Base-by-base conservation (phyloP, 371 early-diverging fungal species). In the Mortierella sp. region DNA sequence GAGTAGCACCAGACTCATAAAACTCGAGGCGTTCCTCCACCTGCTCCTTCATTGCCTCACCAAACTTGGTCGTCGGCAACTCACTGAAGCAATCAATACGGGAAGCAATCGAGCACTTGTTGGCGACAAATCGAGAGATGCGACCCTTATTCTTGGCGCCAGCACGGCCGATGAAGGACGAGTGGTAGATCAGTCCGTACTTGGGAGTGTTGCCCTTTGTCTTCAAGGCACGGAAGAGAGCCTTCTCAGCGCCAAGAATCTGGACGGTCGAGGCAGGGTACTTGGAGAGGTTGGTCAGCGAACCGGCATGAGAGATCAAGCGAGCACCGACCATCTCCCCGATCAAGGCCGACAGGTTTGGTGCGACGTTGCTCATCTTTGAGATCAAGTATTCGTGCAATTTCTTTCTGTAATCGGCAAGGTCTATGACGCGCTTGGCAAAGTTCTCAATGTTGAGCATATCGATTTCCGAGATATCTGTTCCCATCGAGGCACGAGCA, bases 211-310 rank as follows among this genome's bases (percentile, higher is more conserved):
- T 96, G 41, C 96, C 96, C 73, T 92, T 92, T 37, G 95, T 97
- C 89, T 99, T 99, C 68, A 99, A 86, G 24, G 99, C 97, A 67
- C 97, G 86, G 92, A 97, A 98, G 43, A 98, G 92, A 26, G 99
- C 98, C 90, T 99, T 99, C 82, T 99, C 99, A 56, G 99, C 99
- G 73, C 99, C 99, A 24, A 99, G 86, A 71, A 99, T 95, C 87
- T 99, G 99, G 32, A 99, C 91, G 30, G 99, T 99, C 19, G 95
- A 95, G 46, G 99, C 97, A 32, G 99, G 99, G 79, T 92, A 94
- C 86, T 99, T 99, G 65, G 95, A 89, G 49, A 99, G 86, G 86
- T 99, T 99, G 56, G 96, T 94, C 70, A 99, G 82, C n/a, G 94
- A 93, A 59, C 99, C 99, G 49, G 98, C 97, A 80, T 97, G 97